phyloP scores from a whole-genome alignment of 805 yeast species.

The Barnettozyma pratensis region DNA sequence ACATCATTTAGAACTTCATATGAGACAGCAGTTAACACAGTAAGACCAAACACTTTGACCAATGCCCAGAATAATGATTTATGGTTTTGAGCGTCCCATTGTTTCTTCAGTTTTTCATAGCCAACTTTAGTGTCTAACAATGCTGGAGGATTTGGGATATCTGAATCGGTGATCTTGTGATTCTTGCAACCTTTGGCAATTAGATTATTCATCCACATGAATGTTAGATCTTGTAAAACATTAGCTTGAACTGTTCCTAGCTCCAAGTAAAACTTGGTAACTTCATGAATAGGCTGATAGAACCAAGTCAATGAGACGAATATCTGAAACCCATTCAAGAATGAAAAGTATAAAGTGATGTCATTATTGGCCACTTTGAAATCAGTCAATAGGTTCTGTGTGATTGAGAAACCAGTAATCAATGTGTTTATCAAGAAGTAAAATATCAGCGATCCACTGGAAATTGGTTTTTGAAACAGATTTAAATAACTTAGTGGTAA shows the following conservation, averaged over 20 bases:
- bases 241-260: conserved; percentile 56
- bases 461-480: conserved; percentile 36
- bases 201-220: conserved; percentile 86
- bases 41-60: conserved; percentile 65
- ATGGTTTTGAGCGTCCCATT: conserved; percentile 56
- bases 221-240: conserved; percentile 70
- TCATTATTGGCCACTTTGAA: conserved; percentile 19
- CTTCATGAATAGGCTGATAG: conserved; percentile 38
- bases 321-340: conserved; percentile 26
- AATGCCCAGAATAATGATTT: conserved; percentile 57
- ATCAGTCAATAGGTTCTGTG: conserved; percentile 32
- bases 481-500: conserved; percentile 43
- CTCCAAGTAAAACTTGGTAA: conserved; percentile 25
- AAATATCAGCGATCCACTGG: conserved; percentile 65
- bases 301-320: conserved; percentile 29
- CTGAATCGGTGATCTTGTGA: conserved; percentile 48
- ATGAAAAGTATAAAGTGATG: conserved; percentile 26
- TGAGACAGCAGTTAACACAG: conserved; percentile 63
- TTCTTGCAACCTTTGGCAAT: conserved; percentile 66
- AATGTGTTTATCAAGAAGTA: conserved; percentile 64
- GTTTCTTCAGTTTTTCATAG: conserved; percentile 41
- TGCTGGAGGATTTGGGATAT: conserved; percentile 75
- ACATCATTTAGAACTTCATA: conserved; percentile 73
- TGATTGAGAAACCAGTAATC: conserved; percentile 39
- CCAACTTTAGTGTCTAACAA: conserved; percentile 53